Base-by-base conservation (phyloP, 495 filamentous ascomycete species). In the Pseudotulostoma volvatum region DNA sequence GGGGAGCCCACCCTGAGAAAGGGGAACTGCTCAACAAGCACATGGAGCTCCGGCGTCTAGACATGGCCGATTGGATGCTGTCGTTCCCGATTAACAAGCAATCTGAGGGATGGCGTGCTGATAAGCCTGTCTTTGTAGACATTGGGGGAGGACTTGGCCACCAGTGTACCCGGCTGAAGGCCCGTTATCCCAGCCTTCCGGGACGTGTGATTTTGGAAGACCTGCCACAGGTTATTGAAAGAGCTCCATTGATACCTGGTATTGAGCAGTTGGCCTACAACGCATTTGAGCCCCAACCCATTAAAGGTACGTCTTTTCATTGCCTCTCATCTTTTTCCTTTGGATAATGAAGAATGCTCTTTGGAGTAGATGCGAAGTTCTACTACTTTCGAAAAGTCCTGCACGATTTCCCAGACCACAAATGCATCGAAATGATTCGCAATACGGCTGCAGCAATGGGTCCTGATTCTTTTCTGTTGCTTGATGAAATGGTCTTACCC, bases 401-500 rank as follows among this genome's bases (percentile, higher is more conserved):
- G 9, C 38, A 34, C 18, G 38, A 40, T 32, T 40, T 11, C 11
- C 38, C 25, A 7, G 38, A 40, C 28, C 11, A 19, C 34, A 17
- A 17, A 18, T 17, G 11, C 7, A 37, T 1, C 7, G 7, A 19
- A 7, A 20, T 37, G 17, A 11, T 37, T 7, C n/a, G 25, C 11
- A 37, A 37, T 7, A 17, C 17, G 9, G 14, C 8, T 1, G 11
- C 34, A 20, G 34, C 34, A 18, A 51, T 61, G 42, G 54, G 43
- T 0, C 48, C 70, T 20, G 57, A 73, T 45, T 72, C 76, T 48
- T 72, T 65, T 37, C 48, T 53, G 11, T 38, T 48, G 16, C 68
- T 54, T 60, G 0, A 44, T 76, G 9, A 58, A 55, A 57, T 47
- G 60, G 60, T 61, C 4, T 21, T 63, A 0, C 51, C 44, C 0